Conservation (phyloP, 345 rosid genomes). For the Cardamine occulta region DNA sequence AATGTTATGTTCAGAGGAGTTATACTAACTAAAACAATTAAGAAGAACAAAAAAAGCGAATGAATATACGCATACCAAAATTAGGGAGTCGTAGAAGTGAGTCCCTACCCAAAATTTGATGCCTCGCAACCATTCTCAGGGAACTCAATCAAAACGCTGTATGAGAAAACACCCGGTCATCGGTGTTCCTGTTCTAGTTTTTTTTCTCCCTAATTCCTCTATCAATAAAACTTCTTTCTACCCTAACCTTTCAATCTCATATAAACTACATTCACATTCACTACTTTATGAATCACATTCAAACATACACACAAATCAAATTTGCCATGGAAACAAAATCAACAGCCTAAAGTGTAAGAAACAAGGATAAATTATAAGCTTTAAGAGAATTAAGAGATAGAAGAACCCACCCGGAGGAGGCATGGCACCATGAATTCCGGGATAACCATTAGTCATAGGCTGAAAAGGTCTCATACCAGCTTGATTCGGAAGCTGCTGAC, state of each 20-base stretch:
- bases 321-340: neutral
- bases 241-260: slow-evolving; percentile 32
- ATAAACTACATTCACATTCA: neutral
- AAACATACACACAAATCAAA: slow-evolving; percentile 34
- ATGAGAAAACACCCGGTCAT: slow-evolving; percentile 96
- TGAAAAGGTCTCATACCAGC: slow-evolving; percentile 59
- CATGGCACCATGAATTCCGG: slow-evolving; percentile 50
- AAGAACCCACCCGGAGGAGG: slow-evolving; percentile 92
- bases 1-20: no score
- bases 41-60: slow-evolving; percentile 56
- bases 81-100: slow-evolving; percentile 74
- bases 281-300: slow-evolving; percentile 19
- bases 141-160: slow-evolving; percentile 84
- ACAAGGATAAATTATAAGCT: neutral
- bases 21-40: slow-evolving; percentile 30
- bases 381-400: slow-evolving; percentile 5
- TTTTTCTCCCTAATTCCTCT: slow-evolving; percentile 49
- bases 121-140: slow-evolving; percentile 87
- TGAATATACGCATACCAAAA: slow-evolving; percentile 83
- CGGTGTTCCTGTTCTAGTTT: slow-evolving; percentile 61
- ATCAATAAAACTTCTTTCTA: no score
- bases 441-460: slow-evolving; percentile 75
- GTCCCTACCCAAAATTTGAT: slow-evolving; percentile 84
- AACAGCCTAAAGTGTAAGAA: slow-evolving; percentile 29
- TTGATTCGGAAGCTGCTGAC: slow-evolving; percentile 57